Conservation (phyloP, 1,284 basidiomycete genomes). For the Malassezia vespertilionis region DNA sequence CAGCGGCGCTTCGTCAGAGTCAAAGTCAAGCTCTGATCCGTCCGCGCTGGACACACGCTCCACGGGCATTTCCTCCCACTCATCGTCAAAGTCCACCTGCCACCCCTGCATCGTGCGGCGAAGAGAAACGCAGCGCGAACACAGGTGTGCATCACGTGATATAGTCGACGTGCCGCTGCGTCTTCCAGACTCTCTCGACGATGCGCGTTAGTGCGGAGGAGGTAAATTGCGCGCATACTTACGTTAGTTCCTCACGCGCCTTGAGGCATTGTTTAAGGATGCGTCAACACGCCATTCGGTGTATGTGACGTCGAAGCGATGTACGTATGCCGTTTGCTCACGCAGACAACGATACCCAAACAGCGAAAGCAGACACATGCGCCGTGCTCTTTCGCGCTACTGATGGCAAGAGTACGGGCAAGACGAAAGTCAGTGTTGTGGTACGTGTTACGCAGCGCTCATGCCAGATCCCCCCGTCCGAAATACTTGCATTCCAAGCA, state of each 20-base stretch:
- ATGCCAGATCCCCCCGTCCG: slow-evolving; percentile 21
- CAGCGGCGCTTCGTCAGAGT: too few relatives aligned
- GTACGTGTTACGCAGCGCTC: slow-evolving; percentile 1
- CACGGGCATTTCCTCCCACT: slow-evolving; percentile 21
- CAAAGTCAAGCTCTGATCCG: not conserved
- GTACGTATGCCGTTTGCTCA: slow-evolving; percentile 3
- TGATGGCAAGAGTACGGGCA: slow-evolving; percentile 25
- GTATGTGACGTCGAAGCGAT: slow-evolving; percentile 31
- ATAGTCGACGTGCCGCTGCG: too few relatives aligned
- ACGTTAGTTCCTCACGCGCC: slow-evolving; percentile 29
- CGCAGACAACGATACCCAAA: slow-evolving; percentile 8
- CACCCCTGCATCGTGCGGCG: slow-evolving; percentile 5
- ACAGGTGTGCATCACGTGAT: not conserved
- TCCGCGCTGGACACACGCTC: slow-evolving; percentile 2
- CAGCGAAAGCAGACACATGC: slow-evolving; percentile 13
- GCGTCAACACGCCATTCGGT: slow-evolving; percentile 31
- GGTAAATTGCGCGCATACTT: not conserved
- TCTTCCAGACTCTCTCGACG: not conserved
- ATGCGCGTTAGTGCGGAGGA: slow-evolving; percentile 11
- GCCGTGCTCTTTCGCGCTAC: slow-evolving; percentile 34
- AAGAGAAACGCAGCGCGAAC: not conserved
- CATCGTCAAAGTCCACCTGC: slow-evolving; percentile 13
- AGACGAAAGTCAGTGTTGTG: slow-evolving; percentile 26
- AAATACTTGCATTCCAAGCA: slow-evolving; percentile 23
- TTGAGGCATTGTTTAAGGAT: slow-evolving; percentile 26